A percentile compares a stretch with the other conserved stretches of the same genome.
phyloP scores from a whole-genome alignment of 192 early-diverging fungal species.

The Coemansia sp. region DNA sequence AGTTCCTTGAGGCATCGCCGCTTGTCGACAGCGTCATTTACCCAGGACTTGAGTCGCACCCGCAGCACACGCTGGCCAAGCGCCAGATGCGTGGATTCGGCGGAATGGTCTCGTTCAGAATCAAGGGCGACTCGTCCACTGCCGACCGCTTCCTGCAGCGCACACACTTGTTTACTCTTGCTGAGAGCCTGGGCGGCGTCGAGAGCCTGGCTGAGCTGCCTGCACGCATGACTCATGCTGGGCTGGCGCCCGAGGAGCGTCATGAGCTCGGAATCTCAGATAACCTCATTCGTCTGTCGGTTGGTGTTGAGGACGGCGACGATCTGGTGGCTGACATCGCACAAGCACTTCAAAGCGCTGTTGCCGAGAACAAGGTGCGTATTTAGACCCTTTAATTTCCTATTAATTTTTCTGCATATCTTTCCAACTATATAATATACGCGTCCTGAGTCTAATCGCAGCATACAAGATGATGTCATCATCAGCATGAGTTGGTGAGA shows the following conservation, averaged over 20 bases:
- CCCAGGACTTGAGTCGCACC: constrained; percentile 88
- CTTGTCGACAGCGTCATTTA: constrained; percentile 87
- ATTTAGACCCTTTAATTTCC: constrained; percentile 1
- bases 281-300: constrained; percentile 85
- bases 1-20: constrained; percentile 67
- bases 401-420: background rate
- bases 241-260: constrained; percentile 83
- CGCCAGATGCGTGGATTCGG: constrained; percentile 90
- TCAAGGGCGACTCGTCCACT: constrained; percentile 75
- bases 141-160: constrained; percentile 82
- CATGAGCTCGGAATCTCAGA: constrained; percentile 86
- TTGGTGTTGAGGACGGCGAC: constrained; percentile 90
- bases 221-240: constrained; percentile 94
- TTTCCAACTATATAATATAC: no score
- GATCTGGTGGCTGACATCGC: constrained; percentile 81
- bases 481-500: no score
- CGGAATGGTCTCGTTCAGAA: constrained; percentile 94
- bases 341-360: constrained; percentile 64
- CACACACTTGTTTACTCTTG: constrained; percentile 84
- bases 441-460: no score
- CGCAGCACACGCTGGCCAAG: constrained; percentile 88
- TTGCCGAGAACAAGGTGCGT: constrained; percentile 27
- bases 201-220: constrained; percentile 94
- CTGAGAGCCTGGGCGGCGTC: constrained; percentile 96
- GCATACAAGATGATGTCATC: no score